A percentile compares a stretch with the other conserved stretches of the same genome.
Conservation (phyloP, 2,329 filamentous ascomycete genomes). For the Fusarium guadeloupense region DNA sequence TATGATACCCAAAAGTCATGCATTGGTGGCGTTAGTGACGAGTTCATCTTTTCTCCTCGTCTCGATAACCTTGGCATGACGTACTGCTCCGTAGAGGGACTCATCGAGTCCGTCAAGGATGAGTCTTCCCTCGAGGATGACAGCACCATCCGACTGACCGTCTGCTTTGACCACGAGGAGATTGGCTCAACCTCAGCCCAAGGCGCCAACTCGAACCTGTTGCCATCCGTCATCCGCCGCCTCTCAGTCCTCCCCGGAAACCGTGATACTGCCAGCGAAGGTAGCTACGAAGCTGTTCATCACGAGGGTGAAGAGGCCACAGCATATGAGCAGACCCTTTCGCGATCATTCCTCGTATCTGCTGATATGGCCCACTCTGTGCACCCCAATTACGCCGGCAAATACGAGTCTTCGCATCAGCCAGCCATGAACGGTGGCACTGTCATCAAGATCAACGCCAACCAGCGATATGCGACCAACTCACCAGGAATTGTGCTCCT, state of each 20-base stretch:
- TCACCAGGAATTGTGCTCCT: conserved; percentile 92
- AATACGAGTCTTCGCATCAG: conserved; percentile 91
- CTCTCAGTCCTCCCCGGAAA: conserved; percentile 80
- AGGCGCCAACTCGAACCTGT: conserved; percentile 89
- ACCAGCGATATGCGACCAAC: conserved; percentile 96
- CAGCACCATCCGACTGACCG: conserved; percentile 85
- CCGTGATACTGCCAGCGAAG: conserved; percentile 72
- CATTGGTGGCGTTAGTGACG: conserved; percentile 88
- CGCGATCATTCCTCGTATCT: conserved; percentile 91
- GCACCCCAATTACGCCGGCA: conserved; percentile 91
- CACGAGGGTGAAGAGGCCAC: conserved; percentile 74
- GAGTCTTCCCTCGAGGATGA: conserved; percentile 76
- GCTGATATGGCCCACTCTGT: conserved; percentile 98
- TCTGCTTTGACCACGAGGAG: conserved; percentile 97
- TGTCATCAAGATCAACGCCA: conserved; percentile 98
- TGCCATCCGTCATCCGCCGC: conserved; percentile 86
- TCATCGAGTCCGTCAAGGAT: conserved; percentile 80
- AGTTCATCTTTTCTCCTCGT: conserved; percentile 95
- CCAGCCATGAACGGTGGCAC: conserved; percentile 97
- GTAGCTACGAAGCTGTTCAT: conserved; percentile 64
- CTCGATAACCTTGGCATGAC: conserved; percentile 97
- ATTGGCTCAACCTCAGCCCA: conserved; percentile 93
- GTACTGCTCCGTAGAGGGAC: conserved; percentile 86
- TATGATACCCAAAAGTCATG: conserved; percentile 94
- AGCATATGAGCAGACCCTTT: conserved; percentile 91